A percentile compares a stretch with the other conserved stretches of the same genome.
These are phyloP conservation scores for Sporisorium scitamineum DNA, from an alignment of 1,284 basidiomycete species.

Conservation along the genomic window DNA sequence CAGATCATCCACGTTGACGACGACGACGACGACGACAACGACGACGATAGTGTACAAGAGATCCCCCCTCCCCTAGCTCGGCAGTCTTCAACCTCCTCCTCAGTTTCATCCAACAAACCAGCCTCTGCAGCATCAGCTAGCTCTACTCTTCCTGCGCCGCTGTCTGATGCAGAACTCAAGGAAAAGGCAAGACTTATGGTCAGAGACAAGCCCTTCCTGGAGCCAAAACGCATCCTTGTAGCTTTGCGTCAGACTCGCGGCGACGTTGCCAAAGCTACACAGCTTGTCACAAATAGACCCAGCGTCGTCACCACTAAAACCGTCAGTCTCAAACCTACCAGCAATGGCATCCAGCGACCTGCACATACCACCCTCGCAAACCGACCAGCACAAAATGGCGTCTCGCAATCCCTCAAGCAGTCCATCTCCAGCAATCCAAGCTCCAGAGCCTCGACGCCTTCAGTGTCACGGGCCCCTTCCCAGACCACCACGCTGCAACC, in stretches of 20 bases:
- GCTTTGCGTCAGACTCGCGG: slow-evolving; percentile 39
- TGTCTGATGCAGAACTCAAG: slow-evolving; percentile 25
- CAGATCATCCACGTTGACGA: slow-evolving; percentile 12
- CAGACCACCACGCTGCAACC: slow-evolving; percentile 7
- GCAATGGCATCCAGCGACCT: slow-evolving; percentile 17
- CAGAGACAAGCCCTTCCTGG: slow-evolving; percentile 19
- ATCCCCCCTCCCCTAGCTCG: slow-evolving; percentile 13
- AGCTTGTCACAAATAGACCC: slow-evolving; percentile 22
- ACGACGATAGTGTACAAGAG: slow-evolving; percentile 20
- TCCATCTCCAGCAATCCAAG: slow-evolving; percentile 14
- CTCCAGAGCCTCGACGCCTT: slow-evolving; percentile 28
- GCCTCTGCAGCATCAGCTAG: slow-evolving; percentile 7
- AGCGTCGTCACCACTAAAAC: slow-evolving; percentile 39
- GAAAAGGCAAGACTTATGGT: slow-evolving; percentile 35
- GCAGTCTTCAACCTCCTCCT: slow-evolving; percentile 6
- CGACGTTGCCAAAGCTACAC: slow-evolving; percentile 14
- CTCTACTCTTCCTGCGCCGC: slow-evolving; percentile 3
- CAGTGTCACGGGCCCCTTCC: slow-evolving; percentile 20
- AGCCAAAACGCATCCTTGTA: slow-evolving; percentile 23
- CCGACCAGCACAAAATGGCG: slow-evolving; percentile 14
- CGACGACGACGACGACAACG: slow-evolving; percentile 10
- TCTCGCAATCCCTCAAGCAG: slow-evolving; percentile 12
- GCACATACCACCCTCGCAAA: background rate
- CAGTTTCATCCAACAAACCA: background rate
- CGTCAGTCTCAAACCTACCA: slow-evolving; percentile 29